These are phyloP conservation scores for Anastatica hierochuntica DNA, from an alignment of 345 rosid species.

Conservation along the genomic window DNA sequence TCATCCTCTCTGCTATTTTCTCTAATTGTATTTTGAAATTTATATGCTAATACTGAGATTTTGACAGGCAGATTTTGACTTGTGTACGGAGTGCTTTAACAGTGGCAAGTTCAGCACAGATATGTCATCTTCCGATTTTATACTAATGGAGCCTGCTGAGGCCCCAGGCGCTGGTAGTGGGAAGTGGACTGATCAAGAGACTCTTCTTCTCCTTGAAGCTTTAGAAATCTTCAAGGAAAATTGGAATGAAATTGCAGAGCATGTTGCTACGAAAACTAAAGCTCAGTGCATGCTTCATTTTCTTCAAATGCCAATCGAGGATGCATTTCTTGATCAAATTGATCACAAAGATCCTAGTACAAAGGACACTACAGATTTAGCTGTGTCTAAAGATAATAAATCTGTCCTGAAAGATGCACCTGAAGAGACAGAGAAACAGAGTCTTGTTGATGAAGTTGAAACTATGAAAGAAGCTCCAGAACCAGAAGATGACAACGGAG, in stretches of 20 bases:
- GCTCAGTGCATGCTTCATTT: constrained; percentile 97
- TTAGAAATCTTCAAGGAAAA: constrained; percentile 90
- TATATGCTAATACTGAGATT: constrained; percentile 22
- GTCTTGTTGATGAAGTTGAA: constrained; percentile 42
- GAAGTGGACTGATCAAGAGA: constrained; percentile 99
- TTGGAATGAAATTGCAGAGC: constrained; percentile 99
- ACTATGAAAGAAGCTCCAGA: constrained; percentile 41
- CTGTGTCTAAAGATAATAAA: constrained; percentile 29
- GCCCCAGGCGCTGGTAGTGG: constrained; percentile 70
- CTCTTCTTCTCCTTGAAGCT: constrained; percentile 96
- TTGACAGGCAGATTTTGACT: constrained; percentile 99
- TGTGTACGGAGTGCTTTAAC: constrained; percentile 86
- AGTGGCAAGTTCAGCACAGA: constrained; percentile 77
- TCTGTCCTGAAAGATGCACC: constrained; percentile 38
- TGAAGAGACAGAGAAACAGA: constrained; percentile 44
- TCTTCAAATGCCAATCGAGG: constrained; percentile 97
- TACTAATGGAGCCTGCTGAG: constrained; percentile 97
- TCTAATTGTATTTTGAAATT: not conserved
- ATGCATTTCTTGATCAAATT: constrained; percentile 50
- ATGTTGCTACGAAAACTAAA: constrained; percentile 95
- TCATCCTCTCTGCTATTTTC: not conserved
- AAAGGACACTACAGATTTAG: constrained; percentile 39
- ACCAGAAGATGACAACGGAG: constrained; percentile 43
- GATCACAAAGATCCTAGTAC: constrained; percentile 33
- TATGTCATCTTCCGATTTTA: constrained; percentile 91